Evolutionary conservation across 1,284 basidiomycete species (phyloP), one percentile per base, ranked within the genome.

Genomic region (Apiotrichum siamense): DNA sequence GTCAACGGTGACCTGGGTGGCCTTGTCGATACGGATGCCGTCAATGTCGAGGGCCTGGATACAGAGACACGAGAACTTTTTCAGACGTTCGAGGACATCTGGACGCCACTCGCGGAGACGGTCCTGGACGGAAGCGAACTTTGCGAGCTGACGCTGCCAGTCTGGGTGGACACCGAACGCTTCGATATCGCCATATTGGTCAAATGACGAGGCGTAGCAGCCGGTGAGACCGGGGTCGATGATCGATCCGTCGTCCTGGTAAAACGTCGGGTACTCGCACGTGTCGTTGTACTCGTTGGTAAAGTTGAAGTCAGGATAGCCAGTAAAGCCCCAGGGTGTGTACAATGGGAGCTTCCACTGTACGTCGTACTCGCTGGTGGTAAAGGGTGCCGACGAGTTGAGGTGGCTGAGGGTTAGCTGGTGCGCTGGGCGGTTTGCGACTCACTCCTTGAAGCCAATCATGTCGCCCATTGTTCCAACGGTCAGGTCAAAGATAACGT

Each of bases 171-270:
- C 88, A 84, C 90, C 90, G 69, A 94, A 94, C 55, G 90, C 90
- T 72, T 93, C 90, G 80, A 89, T 87, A 75, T 94, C 90, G 57
- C 90, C 90, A 62, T 87, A 94, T 58, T 92, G 88, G 73, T 94
- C 90, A 63, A 93, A 92, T 57, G 91, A 87, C 25, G 86, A 88
- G 25, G 76, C 73, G 60, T 83, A 77, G 70, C 90, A 94, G 23
- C 89, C 88, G 35, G 79, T 77, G 25, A 74, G 66, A 50, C 78
- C 75, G 10, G 84, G 72, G 39, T 80, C 72, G 58, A 87, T 77
- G 40, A 82, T 76, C 0, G 77, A 77, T 21, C 86, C 89, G 57
- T 84, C 81, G 47, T 89, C 83, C 44, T 80, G 70, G 84, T 86
- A 93, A 64, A 93, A 86, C 12, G 76, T 78, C 7, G 90, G 90